Conservation (phyloP, 2,329 filamentous ascomycete genomes). For the Madurella mycetomatis region DNA sequence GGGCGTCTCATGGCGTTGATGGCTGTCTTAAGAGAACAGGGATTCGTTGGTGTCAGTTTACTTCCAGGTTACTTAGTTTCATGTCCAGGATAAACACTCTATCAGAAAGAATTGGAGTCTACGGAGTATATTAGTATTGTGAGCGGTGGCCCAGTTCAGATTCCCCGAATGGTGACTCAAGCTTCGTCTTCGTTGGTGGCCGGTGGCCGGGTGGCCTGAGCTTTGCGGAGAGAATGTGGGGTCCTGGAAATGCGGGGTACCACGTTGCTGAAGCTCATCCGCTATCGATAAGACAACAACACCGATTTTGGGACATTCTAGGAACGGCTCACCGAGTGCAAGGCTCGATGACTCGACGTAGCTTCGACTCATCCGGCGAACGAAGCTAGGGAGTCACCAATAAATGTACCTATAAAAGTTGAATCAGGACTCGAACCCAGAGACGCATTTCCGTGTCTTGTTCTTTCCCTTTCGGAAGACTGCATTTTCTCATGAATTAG, state of each 20-base stretch:
- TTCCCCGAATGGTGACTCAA: too few relatives aligned
- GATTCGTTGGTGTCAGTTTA: too few relatives aligned
- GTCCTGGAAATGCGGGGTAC: background rate
- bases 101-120: too few relatives aligned
- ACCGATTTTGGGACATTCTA: background rate
- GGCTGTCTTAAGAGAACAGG: too few relatives aligned
- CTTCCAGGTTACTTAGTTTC: too few relatives aligned
- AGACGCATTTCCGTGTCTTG: background rate
- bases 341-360: conserved; percentile 20
- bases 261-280: background rate
- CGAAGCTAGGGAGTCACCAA: background rate
- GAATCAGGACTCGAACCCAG: too few relatives aligned
- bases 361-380: conserved; percentile 27
- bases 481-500: background rate
- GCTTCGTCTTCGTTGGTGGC: too few relatives aligned
- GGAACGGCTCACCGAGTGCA: conserved; percentile 2
- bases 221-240: conserved; percentile 1
- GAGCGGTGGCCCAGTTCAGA: too few relatives aligned
- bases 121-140: too few relatives aligned
- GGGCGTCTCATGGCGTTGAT: too few relatives aligned
- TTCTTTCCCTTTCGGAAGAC: background rate
- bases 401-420: conserved; percentile 1
- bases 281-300: conserved; percentile 17
- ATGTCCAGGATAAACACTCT: too few relatives aligned
- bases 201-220: background rate